Conservation (phyloP, 192 early-diverging fungal genomes). For the Chytriomyces sp. region DNA sequence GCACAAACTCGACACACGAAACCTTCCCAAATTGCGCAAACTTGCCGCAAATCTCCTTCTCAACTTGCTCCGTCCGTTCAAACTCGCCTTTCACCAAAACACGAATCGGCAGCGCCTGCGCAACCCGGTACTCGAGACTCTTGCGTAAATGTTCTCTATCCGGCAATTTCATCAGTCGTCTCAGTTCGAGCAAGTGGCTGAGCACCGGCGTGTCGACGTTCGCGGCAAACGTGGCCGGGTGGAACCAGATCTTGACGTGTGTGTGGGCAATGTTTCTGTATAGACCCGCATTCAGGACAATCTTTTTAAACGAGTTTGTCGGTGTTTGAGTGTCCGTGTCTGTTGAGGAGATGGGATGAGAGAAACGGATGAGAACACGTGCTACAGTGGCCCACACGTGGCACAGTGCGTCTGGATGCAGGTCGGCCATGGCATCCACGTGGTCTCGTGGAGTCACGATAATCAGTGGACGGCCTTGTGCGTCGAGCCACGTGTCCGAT, state of each 20-base stretch:
- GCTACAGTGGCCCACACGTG: constrained; percentile 17
- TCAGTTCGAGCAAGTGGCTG: constrained; percentile 17
- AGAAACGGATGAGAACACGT: background rate
- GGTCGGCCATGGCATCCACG: constrained; percentile 20
- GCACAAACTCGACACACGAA: background rate
- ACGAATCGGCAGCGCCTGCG: background rate
- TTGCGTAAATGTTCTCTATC: background rate
- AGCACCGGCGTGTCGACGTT: background rate
- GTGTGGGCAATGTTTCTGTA: constrained; percentile 35
- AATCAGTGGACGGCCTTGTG: constrained; percentile 21
- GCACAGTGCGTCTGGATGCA: background rate
- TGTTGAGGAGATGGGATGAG: background rate
- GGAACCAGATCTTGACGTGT: constrained; percentile 33
- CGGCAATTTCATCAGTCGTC: constrained; percentile 28
- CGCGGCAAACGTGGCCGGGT: background rate
- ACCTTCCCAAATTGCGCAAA: constrained; percentile 8
- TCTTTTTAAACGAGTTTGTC: constrained; percentile 1
- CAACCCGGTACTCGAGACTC: background rate
- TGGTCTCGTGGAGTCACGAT: constrained; percentile 29
- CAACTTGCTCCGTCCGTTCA: background rate
- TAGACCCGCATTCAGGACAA: constrained; percentile 31
- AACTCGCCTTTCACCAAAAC: constrained; percentile 17
- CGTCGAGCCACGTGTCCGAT: constrained; percentile 23
- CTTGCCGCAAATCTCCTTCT: background rate
- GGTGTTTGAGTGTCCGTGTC: background rate